Evolutionary conservation across 345 rosid genomes (phyloP), one percentile per base, ranked within the genome.

Genomic region (Populus simonii): DNA sequence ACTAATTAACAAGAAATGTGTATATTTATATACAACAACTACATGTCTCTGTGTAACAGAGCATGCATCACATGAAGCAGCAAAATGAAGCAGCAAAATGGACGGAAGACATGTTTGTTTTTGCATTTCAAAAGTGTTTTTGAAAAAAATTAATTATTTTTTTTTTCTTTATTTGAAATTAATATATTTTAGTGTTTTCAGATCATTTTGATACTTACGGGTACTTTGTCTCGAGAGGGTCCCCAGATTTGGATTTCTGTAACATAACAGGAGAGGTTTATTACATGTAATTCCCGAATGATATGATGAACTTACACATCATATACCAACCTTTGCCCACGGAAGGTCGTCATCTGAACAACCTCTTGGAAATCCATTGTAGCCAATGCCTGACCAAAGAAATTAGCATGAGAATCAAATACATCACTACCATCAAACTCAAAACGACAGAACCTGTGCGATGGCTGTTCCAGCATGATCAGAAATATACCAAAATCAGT

Each of bases 301-400:
- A 49, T 15, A 38, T 18, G 18, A 81, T 70, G 3, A 45, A 38
- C 63, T 59, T n/a, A 8, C 25, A 20, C 12, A 27, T 70, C 20
- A 74, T 68, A 71, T 65, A 65, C 83, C 31, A 84, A 92, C 98
- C 97, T 93, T 95, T 76, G 98, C 97, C 99, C 99, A 95, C 22
- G 99, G 96, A 88, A 95, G 98, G 81, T 78, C 86, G 80, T 93
- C 99, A 86, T 95, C 99, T 2, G 99, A 93, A 81, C 99, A 95
- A 72, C 99, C 99, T 87, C 99, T 89, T 41, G 98, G 98, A 91
- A 95, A 93, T 66, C 99, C 99, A 86, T 93, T 95, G 80, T 95
- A 95, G 80, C 99, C 99, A 76, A 95, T 95, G 77, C 98, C 98
- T 93, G 78, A 75, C 23, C 74, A 78, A 70, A 79, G 29, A 33